Evolutionary conservation across 768 basidiomycete genomes (phyloP).

Genomic region (Lentinula aciculospora): DNA sequence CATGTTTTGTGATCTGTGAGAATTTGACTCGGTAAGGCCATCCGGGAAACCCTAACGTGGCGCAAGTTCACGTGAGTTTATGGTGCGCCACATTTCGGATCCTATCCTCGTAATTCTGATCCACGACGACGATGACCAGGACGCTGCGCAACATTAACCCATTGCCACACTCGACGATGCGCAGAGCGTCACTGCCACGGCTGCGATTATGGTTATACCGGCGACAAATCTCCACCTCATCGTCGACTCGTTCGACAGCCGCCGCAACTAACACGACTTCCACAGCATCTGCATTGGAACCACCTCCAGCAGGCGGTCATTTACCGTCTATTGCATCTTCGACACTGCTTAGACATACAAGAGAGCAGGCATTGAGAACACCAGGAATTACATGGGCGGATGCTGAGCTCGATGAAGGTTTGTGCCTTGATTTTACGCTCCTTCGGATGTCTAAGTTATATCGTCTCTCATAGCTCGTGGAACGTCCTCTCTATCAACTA

Average conservation of each 20-base stretch:
- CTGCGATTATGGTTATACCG: neutral
- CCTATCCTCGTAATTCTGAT: neutral
- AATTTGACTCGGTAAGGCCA: no score
- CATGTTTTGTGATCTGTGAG: no score
- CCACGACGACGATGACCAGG: neutral
- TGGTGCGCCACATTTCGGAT: neutral
- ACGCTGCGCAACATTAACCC: neutral
- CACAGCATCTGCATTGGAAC: constrained; percentile 30
- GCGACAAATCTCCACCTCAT: neutral
- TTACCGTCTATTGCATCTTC: constrained; percentile 69
- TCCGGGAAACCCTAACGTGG: no score
- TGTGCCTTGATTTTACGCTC: constrained; percentile 14
- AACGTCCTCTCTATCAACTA: constrained; percentile 12
- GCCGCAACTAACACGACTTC: neutral
- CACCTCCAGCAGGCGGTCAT: constrained; percentile 79
- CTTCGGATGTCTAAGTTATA: constrained; percentile 20
- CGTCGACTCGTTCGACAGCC: neutral
- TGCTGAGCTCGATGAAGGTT: constrained; percentile 35
- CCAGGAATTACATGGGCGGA: constrained; percentile 71
- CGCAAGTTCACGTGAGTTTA: neutral
- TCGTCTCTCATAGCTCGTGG: neutral
- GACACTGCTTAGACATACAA: constrained; percentile 52
- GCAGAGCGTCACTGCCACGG: neutral
- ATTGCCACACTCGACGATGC: no score
- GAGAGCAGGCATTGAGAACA: constrained; percentile 67